Base-by-base conservation (phyloP, 2,329 filamentous ascomycete species). In the Cadophora gregata region DNA sequence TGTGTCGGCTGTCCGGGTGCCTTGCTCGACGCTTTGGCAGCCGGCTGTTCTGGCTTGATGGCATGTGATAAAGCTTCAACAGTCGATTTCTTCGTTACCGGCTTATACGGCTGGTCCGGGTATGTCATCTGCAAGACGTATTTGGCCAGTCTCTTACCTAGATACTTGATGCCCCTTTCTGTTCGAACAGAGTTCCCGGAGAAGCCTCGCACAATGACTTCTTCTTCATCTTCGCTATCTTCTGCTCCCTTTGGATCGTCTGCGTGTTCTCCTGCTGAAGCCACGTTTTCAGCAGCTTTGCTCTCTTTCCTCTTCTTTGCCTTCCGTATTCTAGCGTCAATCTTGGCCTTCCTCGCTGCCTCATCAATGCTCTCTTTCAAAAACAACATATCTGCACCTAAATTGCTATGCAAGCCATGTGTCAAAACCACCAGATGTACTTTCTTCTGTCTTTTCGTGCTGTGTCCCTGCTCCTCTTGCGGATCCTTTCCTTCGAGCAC, bases 351-450 rank as follows among this genome's bases (percentile, higher is more conserved):
- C 73, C 83, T 90, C 4, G 90, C 90, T 2, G 92, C 89, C 31
- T 89, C 88, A 80, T 99, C 96, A 69, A 99, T 98, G 78, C 93
- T 97, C 79, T 99, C 96, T 77, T 99, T 99, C 78, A 99, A 81
- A 77, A 92, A 99, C 24, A 99, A 83, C 96, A 99, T 97, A 77
- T 99, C 96, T 25, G 93, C 92, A 5, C 96, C 93, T 14, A 97
- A 84, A 77, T 99, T 99, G 79, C 95, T 97, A 78, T 99, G 96
- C 70, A 99, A 79, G 0, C 96, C 96, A 80, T 99, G 96, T 0
- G 96, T 98, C 59, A 99, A 80, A 38, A 99, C 84, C 27, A 99
- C 96, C 50, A 99, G 82, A 77, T 99, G 96, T 1, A 99, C 84
- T 71, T 90, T 95, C 79, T 93, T 93, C 71, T 85, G 85, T 77